Evolutionary conservation across 495 filamentous ascomycete genomes (phyloP).

Genomic region (Penicillium angulare): DNA sequence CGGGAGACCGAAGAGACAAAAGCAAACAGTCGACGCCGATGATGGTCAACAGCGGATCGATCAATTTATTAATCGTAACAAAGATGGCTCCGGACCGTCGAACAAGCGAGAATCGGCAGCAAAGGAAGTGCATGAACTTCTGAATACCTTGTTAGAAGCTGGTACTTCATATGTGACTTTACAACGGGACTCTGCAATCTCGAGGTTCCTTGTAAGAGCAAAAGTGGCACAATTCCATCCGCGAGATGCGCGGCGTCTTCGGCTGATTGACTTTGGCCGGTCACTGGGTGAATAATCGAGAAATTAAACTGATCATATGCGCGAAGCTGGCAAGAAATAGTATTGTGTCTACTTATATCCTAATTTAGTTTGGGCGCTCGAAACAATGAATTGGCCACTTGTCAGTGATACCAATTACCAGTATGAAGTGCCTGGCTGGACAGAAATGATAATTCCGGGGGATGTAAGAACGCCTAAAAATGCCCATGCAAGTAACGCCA

Average conservation of each 20-base stretch:
- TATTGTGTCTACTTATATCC: constrained; percentile 20
- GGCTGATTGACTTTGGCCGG: constrained; percentile 81
- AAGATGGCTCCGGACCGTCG: constrained; percentile 22
- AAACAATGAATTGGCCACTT: too few relatives aligned
- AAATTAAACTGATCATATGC: background rate
- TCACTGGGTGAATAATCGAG: constrained; percentile 60
- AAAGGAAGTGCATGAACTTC: constrained; percentile 63
- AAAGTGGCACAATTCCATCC: constrained; percentile 88
- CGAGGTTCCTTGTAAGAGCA: constrained; percentile 77
- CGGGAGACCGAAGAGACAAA: constrained; percentile 66
- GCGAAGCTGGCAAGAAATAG: background rate
- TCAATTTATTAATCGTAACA: constrained; percentile 61
- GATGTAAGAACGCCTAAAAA: constrained; percentile 21
- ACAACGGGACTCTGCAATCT: constrained; percentile 73
- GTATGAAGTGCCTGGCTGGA: too few relatives aligned
- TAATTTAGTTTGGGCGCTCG: constrained; percentile 5
- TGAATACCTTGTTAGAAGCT: constrained; percentile 62
- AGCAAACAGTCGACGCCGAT: constrained; percentile 41
- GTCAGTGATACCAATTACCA: too few relatives aligned
- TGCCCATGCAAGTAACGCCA: constrained; percentile 18
- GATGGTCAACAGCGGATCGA: constrained; percentile 68
- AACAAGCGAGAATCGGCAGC: constrained; percentile 66
- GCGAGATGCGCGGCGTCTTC: constrained; percentile 70
- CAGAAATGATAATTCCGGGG: too few relatives aligned
- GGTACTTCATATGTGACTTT: constrained; percentile 66